Evolutionary conservation across 805 yeast genomes (phyloP).

Genomic region (Nakazawaea sp.): DNA sequence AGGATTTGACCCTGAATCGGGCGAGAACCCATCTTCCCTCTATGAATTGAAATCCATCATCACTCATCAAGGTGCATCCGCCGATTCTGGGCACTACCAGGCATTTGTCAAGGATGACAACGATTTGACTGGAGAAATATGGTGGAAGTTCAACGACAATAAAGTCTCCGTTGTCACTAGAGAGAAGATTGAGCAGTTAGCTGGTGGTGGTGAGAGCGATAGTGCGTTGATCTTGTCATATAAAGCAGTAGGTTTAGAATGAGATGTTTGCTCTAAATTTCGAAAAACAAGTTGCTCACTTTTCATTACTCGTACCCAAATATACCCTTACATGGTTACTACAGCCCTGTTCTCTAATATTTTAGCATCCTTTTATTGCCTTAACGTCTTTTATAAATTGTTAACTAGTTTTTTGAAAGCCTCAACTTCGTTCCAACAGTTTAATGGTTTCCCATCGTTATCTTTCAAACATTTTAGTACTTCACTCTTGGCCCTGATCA

Average conservation of each 20-base stretch:
- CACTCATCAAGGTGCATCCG: constrained; percentile 92
- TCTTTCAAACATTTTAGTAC: constrained; percentile 56
- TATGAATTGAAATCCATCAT: constrained; percentile 79
- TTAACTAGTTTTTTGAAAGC: constrained; percentile 55
- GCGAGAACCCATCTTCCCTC: constrained; percentile 82
- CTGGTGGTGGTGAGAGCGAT: constrained; percentile 98
- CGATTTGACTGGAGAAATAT: constrained; percentile 59
- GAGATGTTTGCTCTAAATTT: background rate
- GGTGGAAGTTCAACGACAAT: constrained; percentile 97
- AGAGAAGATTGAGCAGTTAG: constrained; percentile 75
- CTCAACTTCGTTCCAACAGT: constrained; percentile 79
- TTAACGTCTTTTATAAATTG: constrained; percentile 26
- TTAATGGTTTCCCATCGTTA: constrained; percentile 58
- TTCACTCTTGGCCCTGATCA: constrained; percentile 37
- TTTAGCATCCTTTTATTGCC: background rate
- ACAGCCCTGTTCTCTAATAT: background rate
- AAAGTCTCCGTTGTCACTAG: constrained; percentile 71
- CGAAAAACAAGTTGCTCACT: background rate
- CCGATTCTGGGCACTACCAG: constrained; percentile 97
- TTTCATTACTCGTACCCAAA: background rate
- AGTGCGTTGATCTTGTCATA: constrained; percentile 86
- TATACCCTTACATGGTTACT: background rate
- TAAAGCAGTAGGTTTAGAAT: constrained; percentile 66
- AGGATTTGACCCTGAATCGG: constrained; percentile 40
- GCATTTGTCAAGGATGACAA: constrained; percentile 70